Evolutionary conservation across 805 yeast genomes (phyloP).

Genomic region (Ogataea dorogensis): DNA sequence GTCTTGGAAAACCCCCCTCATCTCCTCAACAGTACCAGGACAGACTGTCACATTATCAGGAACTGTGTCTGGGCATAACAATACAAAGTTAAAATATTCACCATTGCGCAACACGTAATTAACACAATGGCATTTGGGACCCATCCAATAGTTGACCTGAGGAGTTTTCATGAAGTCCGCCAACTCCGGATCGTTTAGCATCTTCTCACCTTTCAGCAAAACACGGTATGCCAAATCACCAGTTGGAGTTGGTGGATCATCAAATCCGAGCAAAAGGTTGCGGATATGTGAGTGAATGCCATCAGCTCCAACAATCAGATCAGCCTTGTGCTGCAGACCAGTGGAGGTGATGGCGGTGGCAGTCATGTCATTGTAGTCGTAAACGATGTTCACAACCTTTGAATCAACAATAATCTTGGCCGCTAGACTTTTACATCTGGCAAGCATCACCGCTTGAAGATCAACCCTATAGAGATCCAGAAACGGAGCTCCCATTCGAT

Average conservation of each 20-base stretch:
- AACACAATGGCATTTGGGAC: conserved; percentile 33
- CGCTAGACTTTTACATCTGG: conserved; percentile 24
- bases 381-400: conserved; percentile 21
- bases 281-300: conserved; percentile 29
- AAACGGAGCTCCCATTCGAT: conserved; percentile 25
- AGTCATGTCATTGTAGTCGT: conserved; percentile 17
- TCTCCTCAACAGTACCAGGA: conserved; percentile 28
- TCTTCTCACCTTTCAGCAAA: conserved; percentile 19
- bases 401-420: conserved; percentile 20
- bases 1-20: conserved; percentile 23
- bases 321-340: conserved; percentile 17
- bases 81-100: conserved; percentile 30
- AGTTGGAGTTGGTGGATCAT: conserved; percentile 30
- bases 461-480: conserved; percentile 32
- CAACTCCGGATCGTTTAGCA: conserved; percentile 23
- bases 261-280: conserved; percentile 22
- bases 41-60: conserved; percentile 22
- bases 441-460: conserved; percentile 27
- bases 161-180: conserved; percentile 21
- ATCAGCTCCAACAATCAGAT: conserved; percentile 32
- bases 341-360: conserved; percentile 16
- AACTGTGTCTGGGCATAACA: conserved; percentile 33
- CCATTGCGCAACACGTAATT: conserved; percentile 32
- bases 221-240: conserved; percentile 35
- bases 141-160: conserved; percentile 35